Evolutionary conservation across 805 yeast genomes (phyloP).

Genomic region (Yarrowia yakushimensis): DNA sequence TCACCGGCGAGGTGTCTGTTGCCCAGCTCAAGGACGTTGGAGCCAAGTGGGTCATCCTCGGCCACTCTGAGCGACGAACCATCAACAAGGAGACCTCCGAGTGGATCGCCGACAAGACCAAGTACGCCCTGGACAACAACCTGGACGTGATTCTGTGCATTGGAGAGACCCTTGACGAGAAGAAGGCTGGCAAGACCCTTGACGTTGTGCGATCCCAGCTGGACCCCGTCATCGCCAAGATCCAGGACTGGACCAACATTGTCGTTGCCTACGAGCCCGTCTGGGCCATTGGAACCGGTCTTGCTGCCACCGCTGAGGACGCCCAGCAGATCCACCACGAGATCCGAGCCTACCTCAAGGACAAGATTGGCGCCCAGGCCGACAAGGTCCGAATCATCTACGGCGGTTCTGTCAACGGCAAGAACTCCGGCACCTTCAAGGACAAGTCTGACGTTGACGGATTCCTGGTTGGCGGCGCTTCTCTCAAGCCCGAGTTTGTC

Average conservation of each 20-base stretch:
- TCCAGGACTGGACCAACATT: constrained; percentile 83
- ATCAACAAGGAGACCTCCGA: constrained; percentile 87
- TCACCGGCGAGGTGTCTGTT: constrained; percentile 95
- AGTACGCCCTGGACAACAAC: constrained; percentile 87
- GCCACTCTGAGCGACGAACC: constrained; percentile 98
- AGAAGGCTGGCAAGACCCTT: constrained; percentile 82
- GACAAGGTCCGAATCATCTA: constrained; percentile 82
- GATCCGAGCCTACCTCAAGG: constrained; percentile 78
- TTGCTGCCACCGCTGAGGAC: constrained; percentile 97
- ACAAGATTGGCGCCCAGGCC: constrained; percentile 79
- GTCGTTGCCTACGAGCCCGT: constrained; percentile 99
- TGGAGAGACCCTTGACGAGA: constrained; percentile 96
- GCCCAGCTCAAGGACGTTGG: constrained; percentile 86
- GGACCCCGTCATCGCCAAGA: constrained; percentile 76
- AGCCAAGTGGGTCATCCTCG: constrained; percentile 90
- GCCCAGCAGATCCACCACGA: constrained; percentile 92
- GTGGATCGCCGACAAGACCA: constrained; percentile 88
- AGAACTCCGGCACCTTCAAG: constrained; percentile 85
- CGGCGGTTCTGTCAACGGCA: constrained; percentile 98
- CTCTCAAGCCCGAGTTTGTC: constrained; percentile 95
- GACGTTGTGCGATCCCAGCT: constrained; percentile 86
- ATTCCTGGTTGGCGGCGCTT: constrained; percentile 99
- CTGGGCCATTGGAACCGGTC: constrained; percentile 99
- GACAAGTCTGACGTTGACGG: constrained; percentile 95
- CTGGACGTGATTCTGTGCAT: constrained; percentile 91